Conservation (phyloP, 306 rosid genomes). For the Vicia villosa region DNA sequence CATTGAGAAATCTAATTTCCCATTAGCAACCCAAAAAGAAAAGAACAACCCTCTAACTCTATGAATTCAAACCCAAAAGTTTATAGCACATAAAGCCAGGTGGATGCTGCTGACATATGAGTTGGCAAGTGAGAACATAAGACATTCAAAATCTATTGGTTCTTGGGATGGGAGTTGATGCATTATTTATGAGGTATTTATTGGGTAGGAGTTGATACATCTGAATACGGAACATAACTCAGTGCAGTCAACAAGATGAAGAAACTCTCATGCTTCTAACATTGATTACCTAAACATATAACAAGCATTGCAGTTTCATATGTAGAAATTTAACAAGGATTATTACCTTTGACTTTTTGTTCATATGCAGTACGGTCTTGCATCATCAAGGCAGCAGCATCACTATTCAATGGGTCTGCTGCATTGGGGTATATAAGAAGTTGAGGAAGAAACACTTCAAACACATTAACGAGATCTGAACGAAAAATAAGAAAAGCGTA, state of each 20-base stretch:
- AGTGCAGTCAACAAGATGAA: background rate
- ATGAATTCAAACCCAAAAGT: slow-evolving; percentile 23
- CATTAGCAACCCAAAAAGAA: slow-evolving; percentile 19
- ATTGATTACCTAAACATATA: background rate
- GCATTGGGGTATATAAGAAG: slow-evolving; percentile 92
- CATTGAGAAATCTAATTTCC: background rate
- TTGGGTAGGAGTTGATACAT: slow-evolving; percentile 21
- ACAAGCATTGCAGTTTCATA: slow-evolving; percentile 20
- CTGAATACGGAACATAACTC: slow-evolving; percentile 7
- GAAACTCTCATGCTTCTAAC: slow-evolving; percentile 8
- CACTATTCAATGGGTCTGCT: slow-evolving; percentile 82
- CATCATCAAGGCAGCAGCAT: slow-evolving; percentile 91
- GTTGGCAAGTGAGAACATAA: slow-evolving; percentile 14
- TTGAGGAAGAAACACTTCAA: slow-evolving; percentile 92
- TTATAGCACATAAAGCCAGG: slow-evolving; percentile 1
- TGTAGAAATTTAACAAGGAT: slow-evolving; percentile 20
- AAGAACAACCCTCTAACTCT: slow-evolving; percentile 20
- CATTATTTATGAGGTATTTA: background rate
- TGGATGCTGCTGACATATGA: slow-evolving; percentile 7
- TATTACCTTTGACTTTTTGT: slow-evolving; percentile 75
- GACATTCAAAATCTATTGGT: slow-evolving; percentile 14
- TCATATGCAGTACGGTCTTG: slow-evolving; percentile 72
- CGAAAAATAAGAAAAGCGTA: slow-evolving; percentile 28
- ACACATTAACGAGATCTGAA: slow-evolving; percentile 83
- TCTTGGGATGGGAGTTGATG: slow-evolving; percentile 10